Evolutionary conservation across 2,329 filamentous ascomycete species (phyloP).

Genomic region (Venturiaceae sp.): DNA sequence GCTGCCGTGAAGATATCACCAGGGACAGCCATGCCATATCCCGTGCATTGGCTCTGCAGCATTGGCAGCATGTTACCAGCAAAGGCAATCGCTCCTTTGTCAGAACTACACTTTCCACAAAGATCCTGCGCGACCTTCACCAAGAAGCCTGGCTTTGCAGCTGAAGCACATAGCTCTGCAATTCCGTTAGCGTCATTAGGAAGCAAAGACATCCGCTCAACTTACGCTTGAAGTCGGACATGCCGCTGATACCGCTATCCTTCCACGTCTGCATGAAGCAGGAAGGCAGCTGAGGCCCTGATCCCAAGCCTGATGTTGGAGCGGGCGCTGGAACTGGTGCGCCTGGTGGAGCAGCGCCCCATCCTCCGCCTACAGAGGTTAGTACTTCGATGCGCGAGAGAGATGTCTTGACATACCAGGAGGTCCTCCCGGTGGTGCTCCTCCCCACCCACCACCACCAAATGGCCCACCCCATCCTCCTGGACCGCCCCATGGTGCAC

Average conservation of each 20-base stretch:
- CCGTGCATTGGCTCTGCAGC: not conserved
- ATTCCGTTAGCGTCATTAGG: not conserved
- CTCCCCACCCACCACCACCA: not conserved
- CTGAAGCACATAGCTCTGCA: not conserved
- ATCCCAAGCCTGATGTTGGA: not conserved
- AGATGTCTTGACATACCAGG: not conserved
- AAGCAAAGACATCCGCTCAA: not conserved
- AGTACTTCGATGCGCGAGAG: not conserved
- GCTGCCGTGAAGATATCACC: not conserved
- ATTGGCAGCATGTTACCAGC: not conserved
- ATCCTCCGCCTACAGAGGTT: not conserved
- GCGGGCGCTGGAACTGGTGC: not conserved
- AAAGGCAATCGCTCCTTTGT: not conserved
- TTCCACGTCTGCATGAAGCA: not conserved
- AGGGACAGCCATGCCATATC: not conserved
- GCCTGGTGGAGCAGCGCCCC: not conserved
- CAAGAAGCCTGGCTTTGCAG: not conserved
- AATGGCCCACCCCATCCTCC: not conserved
- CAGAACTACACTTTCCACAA: not conserved
- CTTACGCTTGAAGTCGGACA: not conserved
- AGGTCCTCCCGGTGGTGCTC: too few species aligned
- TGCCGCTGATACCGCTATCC: not conserved
- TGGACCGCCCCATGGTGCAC: not conserved
- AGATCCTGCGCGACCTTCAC: not conserved
- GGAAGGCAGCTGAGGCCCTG: not conserved